Percentiles rank a stretch among this genome's conserved stretches.
phyloP scores from a whole-genome alignment of 345 rosid genomes.

The Gossypium turneri region DNA sequence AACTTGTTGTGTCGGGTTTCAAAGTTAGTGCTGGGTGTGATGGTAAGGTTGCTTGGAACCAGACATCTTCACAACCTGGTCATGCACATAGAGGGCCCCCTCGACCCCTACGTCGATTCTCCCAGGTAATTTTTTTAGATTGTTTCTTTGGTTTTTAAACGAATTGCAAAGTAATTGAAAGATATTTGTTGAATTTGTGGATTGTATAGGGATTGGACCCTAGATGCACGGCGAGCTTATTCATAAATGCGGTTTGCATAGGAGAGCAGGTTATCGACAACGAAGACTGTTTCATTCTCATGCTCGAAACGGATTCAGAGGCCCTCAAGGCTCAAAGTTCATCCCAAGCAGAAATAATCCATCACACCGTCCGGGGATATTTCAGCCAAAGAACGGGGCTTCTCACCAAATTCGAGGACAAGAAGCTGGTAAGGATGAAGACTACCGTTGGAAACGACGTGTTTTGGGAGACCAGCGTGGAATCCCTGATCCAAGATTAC shows the following conservation, averaged over 20 bases:
- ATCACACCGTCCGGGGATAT: slow-evolving; percentile 88
- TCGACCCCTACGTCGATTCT: slow-evolving; percentile 82
- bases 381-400: slow-evolving; percentile 91
- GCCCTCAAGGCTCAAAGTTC: slow-evolving; percentile 64
- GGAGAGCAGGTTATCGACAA: slow-evolving; percentile 52
- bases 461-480: slow-evolving; percentile 86
- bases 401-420: slow-evolving; percentile 62
- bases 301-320: slow-evolving; percentile 49
- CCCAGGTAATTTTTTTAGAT: slow-evolving; percentile 43
- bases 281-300: slow-evolving; percentile 75
- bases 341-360: slow-evolving; percentile 60
- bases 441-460: slow-evolving; percentile 40
- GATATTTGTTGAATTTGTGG: background rate
- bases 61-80: slow-evolving; percentile 75
- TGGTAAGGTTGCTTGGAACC: slow-evolving; percentile 90
- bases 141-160: background rate
- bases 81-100: slow-evolving; percentile 81
- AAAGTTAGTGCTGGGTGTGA: slow-evolving; percentile 89
- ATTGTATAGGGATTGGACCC: slow-evolving; percentile 75
- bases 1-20: slow-evolving; percentile 77
- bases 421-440: slow-evolving; percentile 67
- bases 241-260: slow-evolving; percentile 62
- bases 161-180: background rate
- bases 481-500: slow-evolving; percentile 60
- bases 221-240: slow-evolving; percentile 67